Conservation (phyloP, 345 rosid species). For the Eucalyptus fibrosa region DNA sequence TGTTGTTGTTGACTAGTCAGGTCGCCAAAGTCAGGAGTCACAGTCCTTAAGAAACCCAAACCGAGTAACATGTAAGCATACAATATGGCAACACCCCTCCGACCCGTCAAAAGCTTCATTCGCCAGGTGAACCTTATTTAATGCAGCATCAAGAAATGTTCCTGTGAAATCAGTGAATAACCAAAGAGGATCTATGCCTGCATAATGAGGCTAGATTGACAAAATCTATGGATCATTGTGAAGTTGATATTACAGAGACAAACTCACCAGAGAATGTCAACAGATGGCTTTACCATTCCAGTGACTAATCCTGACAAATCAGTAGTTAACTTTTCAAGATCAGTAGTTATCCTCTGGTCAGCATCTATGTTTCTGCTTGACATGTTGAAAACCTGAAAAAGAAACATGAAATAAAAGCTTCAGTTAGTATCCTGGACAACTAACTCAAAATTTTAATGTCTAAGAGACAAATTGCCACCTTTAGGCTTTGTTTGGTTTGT, state of each 20-base stretch:
- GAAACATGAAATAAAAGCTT: neutral
- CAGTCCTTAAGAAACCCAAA: conserved; percentile 78
- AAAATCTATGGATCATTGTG: neutral
- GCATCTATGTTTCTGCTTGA: conserved; percentile 85
- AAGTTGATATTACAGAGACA: neutral
- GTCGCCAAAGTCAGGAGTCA: conserved; percentile 94
- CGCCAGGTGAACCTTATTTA: conserved; percentile 93
- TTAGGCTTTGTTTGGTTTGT: neutral
- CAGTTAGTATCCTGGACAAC: neutral
- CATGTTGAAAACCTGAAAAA: conserved; percentile 70
- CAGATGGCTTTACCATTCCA: conserved; percentile 98
- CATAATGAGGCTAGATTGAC: neutral
- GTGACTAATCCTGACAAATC: conserved; percentile 90
- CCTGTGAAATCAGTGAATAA: neutral
- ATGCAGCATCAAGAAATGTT: neutral
- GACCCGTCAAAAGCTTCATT: conserved; percentile 94
- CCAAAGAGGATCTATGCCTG: neutral
- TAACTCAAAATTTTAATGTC: neutral
- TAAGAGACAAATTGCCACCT: neutral
- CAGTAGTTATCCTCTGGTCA: conserved; percentile 92
- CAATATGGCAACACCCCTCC: conserved; percentile 85
- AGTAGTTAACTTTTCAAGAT: conserved; percentile 76
- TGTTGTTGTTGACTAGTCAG: conserved; percentile 76
- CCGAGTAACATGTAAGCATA: conserved; percentile 94
- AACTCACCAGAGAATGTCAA: conserved; percentile 90